Evolutionary conservation across 176 grass and related monocot species (phyloP), one percentile per base, ranked within the genome.

Genomic region (Avena sativa): DNA sequence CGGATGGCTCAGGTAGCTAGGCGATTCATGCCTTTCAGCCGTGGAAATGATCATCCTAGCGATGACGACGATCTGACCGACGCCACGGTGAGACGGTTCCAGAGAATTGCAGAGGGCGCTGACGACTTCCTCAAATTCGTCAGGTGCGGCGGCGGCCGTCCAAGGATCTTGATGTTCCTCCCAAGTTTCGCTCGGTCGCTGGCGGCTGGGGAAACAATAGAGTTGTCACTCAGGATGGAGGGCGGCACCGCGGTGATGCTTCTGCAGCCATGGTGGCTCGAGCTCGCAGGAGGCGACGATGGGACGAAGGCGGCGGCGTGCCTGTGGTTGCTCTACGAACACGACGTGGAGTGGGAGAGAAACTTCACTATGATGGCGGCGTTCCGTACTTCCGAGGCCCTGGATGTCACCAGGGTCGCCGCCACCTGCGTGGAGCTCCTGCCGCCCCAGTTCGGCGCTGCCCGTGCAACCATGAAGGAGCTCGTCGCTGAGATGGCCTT

Each of bases 241-340:
- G 63, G 9, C 5, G 49, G 84, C 9, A 86, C 61, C 3, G 61
- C 74, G 4, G 49, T 78, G 5, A 21, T 86, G 34, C 12, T 67
- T 7, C 61, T 86, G 13, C 84, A 46, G 12, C 74, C 74, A 9
- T 68, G 74, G 84, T 78, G 61, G 84, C 9, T 78, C 0, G 13
- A 57, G 5, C 11, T 26, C 3, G 74, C 6, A 5, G 61, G 52
- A 38, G 46, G 58, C 12, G 38, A 59, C 28, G 21, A 26, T 12
- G 60, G 26, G 5, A 85, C 13, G 48, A 38, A 34, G 7, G 44
- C 59, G 61, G 32, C 6, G 36, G 36, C 68, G 36, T 43, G 17
- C 21, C 44, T 85, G 14, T 65, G 71, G 83, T 23, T 85, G 4
- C 77, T 73, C 72, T 77, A 66, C 57, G 72, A 85, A 20, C 58